Base-by-base conservation (phyloP, 1,284 basidiomycete species). In the Entoloma clypeatum region DNA sequence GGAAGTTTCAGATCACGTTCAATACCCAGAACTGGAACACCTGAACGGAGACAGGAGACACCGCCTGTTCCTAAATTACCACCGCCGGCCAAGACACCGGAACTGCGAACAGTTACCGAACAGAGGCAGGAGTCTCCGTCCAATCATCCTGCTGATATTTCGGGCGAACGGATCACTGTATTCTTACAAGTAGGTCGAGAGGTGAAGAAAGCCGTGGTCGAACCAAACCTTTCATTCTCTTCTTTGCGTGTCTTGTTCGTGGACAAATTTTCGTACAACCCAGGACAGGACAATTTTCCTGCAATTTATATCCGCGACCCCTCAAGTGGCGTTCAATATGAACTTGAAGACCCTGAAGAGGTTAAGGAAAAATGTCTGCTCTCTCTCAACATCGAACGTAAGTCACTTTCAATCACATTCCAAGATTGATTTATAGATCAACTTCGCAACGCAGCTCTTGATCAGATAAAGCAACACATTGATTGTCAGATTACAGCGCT, bases 381-480 rank as follows among this genome's bases (percentile, higher is more conserved):
- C 43, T 94, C 88, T 30, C 71, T 99, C 39, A 96, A 98, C 55
- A 94, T 99, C 50, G 94, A 98, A 73, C 91, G 93, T 96, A 64
- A 69, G 92, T 58, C n/a, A 26, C 40, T 40, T 28, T n/a, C 28
- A n/a, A 30, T 10, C 17, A n/a, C 27, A 27, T 7, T 6, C 26
- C 22, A 13, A 32, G 40, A 23, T 26, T 39, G 13, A 22, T 32
- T 18, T 17, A 14, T 18, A 41, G 7, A 18, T 41, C 37, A 28
- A 26, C 39, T 28, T 43, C 33, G 36, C 36, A 23, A 27, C 36
- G 21, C 55, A 96, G 92, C 92, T 9, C 80, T 99, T 39, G 95
- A 98, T 63, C 95, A 99, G 63, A 95, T 99, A 61, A 97, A 96
- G 62, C 92, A 96, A 58, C 95, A 99, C 58, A 93, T 99, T 50